A percentile compares a stretch with the other conserved stretches of the same genome.
Evolutionary conservation across 2,329 filamentous ascomycete genomes (phyloP).

Genomic region (Corynespora cassiicola): DNA sequence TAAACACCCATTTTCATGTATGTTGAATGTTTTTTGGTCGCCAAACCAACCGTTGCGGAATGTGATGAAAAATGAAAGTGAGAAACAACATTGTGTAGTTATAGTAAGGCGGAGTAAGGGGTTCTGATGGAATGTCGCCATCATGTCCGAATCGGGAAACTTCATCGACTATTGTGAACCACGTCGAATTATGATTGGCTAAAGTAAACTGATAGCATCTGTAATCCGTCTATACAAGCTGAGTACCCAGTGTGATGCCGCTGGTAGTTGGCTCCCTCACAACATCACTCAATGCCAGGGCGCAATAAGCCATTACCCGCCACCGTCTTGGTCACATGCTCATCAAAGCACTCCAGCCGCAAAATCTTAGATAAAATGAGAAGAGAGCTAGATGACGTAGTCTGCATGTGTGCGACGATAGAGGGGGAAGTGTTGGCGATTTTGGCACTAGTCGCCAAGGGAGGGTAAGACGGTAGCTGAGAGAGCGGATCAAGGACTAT

Average conservation of each 20-base stretch:
- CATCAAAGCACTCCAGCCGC: too few relatives aligned
- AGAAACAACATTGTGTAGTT: conserved; percentile 25
- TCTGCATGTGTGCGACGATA: neutral
- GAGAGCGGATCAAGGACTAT: too few relatives aligned
- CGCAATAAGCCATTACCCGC: too few relatives aligned
- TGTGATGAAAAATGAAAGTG: conserved; percentile 39
- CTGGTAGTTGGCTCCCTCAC: conserved; percentile 8
- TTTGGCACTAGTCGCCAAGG: conserved; percentile 8
- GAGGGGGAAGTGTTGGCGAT: conserved; percentile 1
- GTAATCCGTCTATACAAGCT: too few relatives aligned
- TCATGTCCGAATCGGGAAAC: too few relatives aligned
- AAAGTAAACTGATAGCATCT: too few relatives aligned
- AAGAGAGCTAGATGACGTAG: conserved; percentile 1
- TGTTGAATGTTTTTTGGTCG: conserved; percentile 39
- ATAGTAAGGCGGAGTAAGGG: conserved; percentile 25
- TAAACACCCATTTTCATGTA: conserved; percentile 41
- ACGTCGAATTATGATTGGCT: too few relatives aligned
- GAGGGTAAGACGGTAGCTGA: conserved; percentile 12
- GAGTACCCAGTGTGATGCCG: too few relatives aligned
- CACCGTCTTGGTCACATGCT: too few relatives aligned
- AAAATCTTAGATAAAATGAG: too few relatives aligned
- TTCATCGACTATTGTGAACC: too few relatives aligned
- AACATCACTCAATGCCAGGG: too few relatives aligned
- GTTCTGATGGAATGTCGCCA: conserved; percentile 31
- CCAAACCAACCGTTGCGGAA: conserved; percentile 44